Percentiles rank a stretch among this genome's conserved stretches.
Conservation (phyloP, 352 stramenopile species). For the Phytopythium boreale region DNA sequence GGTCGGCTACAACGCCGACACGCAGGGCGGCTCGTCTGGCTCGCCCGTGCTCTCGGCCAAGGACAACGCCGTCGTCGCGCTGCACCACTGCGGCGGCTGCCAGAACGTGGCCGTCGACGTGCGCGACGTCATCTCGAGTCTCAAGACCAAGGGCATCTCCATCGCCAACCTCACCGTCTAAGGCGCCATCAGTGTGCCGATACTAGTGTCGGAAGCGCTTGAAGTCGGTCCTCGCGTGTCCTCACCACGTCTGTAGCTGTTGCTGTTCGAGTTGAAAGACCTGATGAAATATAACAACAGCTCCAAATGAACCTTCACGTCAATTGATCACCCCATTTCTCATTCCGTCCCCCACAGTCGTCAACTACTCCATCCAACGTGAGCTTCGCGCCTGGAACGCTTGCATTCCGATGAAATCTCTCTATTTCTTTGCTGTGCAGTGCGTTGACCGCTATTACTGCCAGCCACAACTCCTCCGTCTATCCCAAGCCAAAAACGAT, state of each 20-base stretch:
- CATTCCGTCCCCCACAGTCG: too few relatives aligned
- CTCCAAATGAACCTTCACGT: too few relatives aligned
- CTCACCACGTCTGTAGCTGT: too few relatives aligned
- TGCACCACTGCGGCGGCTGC: conserved; percentile 78
- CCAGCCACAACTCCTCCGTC: not conserved
- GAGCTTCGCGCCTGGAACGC: too few relatives aligned
- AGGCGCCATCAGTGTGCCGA: not conserved
- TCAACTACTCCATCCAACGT: too few relatives aligned
- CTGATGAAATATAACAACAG: too few relatives aligned
- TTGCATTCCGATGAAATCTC: not conserved
- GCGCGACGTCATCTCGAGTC: conserved; percentile 44
- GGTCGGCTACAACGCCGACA: conserved; percentile 75
- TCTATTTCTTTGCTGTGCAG: not conserved
- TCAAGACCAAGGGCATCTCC: conserved; percentile 26
- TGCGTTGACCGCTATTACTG: not conserved
- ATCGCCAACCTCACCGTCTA: conserved; percentile 21
- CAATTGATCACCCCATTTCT: too few relatives aligned
- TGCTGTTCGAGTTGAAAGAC: too few relatives aligned
- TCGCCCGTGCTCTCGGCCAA: conserved; percentile 49
- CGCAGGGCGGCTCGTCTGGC: conserved; percentile 64
- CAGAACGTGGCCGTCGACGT: conserved; percentile 61
- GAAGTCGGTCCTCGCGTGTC: too few relatives aligned
- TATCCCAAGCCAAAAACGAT: not conserved
- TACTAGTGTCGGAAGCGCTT: too few relatives aligned
- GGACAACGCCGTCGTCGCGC: conserved; percentile 66